A percentile compares a stretch with the other conserved stretches of the same genome.
These are phyloP conservation scores for Mollisia scopiformis DNA, from an alignment of 2,329 filamentous ascomycete species.

Conservation along the genomic window DNA sequence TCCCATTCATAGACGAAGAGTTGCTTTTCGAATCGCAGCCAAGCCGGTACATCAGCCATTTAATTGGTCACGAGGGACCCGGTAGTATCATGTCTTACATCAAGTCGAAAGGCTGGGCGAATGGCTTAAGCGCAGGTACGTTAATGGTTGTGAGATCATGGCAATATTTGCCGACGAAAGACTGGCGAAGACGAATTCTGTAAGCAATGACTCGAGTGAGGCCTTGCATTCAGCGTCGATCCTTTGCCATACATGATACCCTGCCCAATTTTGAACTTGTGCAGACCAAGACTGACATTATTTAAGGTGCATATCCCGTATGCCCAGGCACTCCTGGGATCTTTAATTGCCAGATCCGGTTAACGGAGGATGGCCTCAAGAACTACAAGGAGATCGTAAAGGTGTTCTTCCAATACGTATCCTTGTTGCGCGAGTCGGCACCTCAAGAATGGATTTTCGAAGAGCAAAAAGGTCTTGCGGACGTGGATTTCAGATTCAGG, in stretches of 20 bases:
- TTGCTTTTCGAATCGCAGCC: slow-evolving; percentile 68
- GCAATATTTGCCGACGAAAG: neutral
- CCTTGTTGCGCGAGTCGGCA: slow-evolving; percentile 76
- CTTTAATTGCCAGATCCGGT: slow-evolving; percentile 65
- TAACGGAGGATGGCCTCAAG: slow-evolving; percentile 64
- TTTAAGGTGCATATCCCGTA: slow-evolving; percentile 57
- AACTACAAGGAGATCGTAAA: slow-evolving; percentile 68
- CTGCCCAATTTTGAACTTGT: neutral
- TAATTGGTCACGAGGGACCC: slow-evolving; percentile 76
- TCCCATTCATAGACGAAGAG: slow-evolving; percentile 72
- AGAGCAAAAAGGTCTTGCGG: slow-evolving; percentile 86
- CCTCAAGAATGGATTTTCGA: slow-evolving; percentile 94
- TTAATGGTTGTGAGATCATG: slow-evolving; percentile 1
- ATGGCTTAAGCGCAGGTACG: slow-evolving; percentile 59
- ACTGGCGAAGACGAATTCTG: neutral
- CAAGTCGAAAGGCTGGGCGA: slow-evolving; percentile 74
- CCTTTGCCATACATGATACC: too few relatives aligned
- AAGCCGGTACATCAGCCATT: slow-evolving; percentile 69
- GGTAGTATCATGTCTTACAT: slow-evolving; percentile 74
- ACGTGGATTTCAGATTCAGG: slow-evolving; percentile 93
- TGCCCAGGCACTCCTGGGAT: slow-evolving; percentile 67
- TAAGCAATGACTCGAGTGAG: neutral
- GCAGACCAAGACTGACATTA: neutral
- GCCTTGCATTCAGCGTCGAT: too few relatives aligned
- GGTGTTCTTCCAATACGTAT: slow-evolving; percentile 78